Conservation (phyloP, 2,329 filamentous ascomycete genomes). For the Colletotrichum sp. region DNA sequence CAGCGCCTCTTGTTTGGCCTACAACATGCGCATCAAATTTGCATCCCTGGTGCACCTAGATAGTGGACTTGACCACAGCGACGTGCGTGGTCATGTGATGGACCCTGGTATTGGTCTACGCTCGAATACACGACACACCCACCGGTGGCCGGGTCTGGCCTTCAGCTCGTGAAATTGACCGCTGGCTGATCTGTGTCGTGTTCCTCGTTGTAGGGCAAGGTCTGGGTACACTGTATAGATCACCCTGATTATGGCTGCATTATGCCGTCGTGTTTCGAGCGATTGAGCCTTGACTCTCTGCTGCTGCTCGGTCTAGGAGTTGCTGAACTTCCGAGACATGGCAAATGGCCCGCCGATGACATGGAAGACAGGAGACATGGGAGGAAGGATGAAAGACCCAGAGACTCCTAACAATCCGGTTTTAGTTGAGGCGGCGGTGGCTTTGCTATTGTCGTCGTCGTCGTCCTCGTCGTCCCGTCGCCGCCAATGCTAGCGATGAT, state of each 20-base stretch:
- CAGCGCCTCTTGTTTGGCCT: not conserved
- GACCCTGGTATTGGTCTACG: not conserved
- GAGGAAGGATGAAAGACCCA: not conserved
- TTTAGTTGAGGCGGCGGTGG: not conserved
- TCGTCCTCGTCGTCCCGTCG: not conserved
- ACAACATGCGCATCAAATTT: not conserved
- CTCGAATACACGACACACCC: not conserved
- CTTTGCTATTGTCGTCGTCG: not conserved
- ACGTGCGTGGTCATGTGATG: not conserved
- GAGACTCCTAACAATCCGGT: not conserved
- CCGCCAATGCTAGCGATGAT: not conserved
- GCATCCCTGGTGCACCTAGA: not conserved
- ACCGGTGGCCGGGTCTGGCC: not conserved
- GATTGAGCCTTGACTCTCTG: not conserved
- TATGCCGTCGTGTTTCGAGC: conserved; percentile 4
- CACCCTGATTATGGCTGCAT: not conserved
- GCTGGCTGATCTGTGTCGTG: not conserved
- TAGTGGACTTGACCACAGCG: not conserved
- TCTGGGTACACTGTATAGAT: not conserved
- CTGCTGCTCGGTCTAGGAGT: not conserved
- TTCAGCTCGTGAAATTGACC: not conserved
- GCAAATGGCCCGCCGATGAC: not conserved
- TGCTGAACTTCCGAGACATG: conserved; percentile 3
- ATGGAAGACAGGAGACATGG: not conserved
- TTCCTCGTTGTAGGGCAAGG: not conserved